Evolutionary conservation across 257 asterid genomes (phyloP), one percentile per base, ranked within the genome.

Genomic region (Fraxinus americana): DNA sequence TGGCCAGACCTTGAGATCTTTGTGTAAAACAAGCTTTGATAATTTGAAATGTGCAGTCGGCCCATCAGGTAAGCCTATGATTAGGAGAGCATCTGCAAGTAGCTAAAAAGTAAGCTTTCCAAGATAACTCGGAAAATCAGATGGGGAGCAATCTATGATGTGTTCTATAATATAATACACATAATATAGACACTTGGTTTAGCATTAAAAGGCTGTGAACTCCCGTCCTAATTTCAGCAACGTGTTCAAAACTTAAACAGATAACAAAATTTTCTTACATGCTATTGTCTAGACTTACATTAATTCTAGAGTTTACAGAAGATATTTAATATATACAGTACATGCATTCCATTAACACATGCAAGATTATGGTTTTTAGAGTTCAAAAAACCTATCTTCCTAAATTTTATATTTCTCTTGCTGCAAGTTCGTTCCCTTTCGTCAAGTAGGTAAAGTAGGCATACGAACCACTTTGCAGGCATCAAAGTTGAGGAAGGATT

Each of bases 1-100:
- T 29, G 67, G 52, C 6, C 75, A 16, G 63, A 94, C 98, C 97
- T 93, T 95, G 67, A 95, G 81, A 82, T 95, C 97, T 88, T 95
- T 93, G 72, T 90, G 92, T 86, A 95, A 81, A 78, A 85, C 90
- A 83, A 95, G 93, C 52, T 81, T 90, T 30, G 97, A 91, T 38
- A 95, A 94, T 88, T 91, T 95, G 88, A 95, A 93, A 87, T 95
- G 98, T 32, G 98, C 99, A 76, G 97, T 95, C 34, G 99, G 99
- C 80, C 99, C 99, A 78, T 86, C 90, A 39, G 99, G 99, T 71
- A 95, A 81, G 70, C 89, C 95, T 70, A 95, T 89, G 72, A 95
- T 21, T 8, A 92, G 79, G 65, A 95, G 89, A 81, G 92, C 98
- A 88, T 95, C 99, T 94, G 91, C 88, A 82, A 71, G 83, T 83